Base-by-base conservation (phyloP, 1,139 yeast species). In the Yamadazyma taylorii region DNA sequence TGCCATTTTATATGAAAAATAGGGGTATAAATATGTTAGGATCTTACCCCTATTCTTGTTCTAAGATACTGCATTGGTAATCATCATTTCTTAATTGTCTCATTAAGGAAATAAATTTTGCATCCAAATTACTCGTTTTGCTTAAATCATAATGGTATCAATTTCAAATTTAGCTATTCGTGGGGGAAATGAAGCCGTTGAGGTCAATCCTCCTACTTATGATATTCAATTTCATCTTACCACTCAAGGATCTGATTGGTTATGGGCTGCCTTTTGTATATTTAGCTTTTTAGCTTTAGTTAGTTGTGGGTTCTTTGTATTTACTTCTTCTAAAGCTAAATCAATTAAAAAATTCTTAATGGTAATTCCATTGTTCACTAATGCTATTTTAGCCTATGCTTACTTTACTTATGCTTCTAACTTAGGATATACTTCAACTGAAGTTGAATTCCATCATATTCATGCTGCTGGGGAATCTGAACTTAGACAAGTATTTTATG, bases 351-450 rank as follows among this genome's bases (percentile, higher is more conserved):
- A 74, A 45, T 55, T 69, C 35, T 66, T 75, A 48, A 67, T 69
- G 47, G 60, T 71, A 43, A 63, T 69, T 38, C 73, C 81, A 15
- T 65, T 75, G 33, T 61, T 69, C 37, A 63, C 76, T n/a, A 57
- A 66, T 40, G 62, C 75, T 33, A 62, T 73, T 37, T 53, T 78
- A 58, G 63, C 81, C 4, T 64, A 70, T 44, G 58, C 78, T 31
- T 81, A 81, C 57, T 81, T 73, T 58, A 77, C 86, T 3, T 63
- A 76, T 58, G 88, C 88, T 37, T 77, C 88, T 19, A 69, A 82
- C 54, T 69, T 82, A 50, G 89, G 89, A 60, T 79, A 77, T 70
- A 61, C 85, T 28, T 69, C 68, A 32, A 66, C 75, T 35, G 62
- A 60, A 26, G 74, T 73, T 29, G 82, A 80, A 51, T 82, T 80